Evolutionary conservation across 306 rosid species (phyloP).

Genomic region (Quercus aquifolioides): DNA sequence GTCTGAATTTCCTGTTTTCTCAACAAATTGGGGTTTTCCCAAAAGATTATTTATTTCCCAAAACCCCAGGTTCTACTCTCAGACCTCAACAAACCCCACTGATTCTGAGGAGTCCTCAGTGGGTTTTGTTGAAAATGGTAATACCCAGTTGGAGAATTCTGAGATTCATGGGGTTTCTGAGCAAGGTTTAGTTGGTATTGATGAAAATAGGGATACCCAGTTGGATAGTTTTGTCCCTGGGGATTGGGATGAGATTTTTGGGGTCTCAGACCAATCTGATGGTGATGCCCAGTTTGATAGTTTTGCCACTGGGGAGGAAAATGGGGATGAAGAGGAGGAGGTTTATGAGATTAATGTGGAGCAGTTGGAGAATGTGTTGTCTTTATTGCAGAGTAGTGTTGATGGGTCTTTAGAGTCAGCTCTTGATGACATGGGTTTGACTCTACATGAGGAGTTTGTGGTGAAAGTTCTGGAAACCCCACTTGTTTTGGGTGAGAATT

Average conservation of each 20-base stretch:
- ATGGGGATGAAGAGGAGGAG: conserved; percentile 15
- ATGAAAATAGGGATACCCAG: conserved; percentile 10
- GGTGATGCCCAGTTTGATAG: not conserved
- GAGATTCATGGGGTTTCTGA: not conserved
- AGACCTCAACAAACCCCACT: not conserved
- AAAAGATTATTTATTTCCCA: not conserved
- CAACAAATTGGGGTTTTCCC: not conserved
- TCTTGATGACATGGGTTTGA: conserved; percentile 46
- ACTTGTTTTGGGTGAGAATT: conserved; percentile 48
- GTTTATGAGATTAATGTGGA: conserved; percentile 44
- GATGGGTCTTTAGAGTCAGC: conserved; percentile 54
- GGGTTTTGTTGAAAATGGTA: conserved; percentile 12
- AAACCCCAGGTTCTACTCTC: conserved; percentile 33
- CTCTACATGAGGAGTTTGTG: conserved; percentile 42
- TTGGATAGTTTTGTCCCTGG: not conserved
- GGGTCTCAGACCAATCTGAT: not conserved
- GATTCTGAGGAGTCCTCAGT: conserved; percentile 3
- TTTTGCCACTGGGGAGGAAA: conserved; percentile 14
- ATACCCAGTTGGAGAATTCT: conserved; percentile 1
- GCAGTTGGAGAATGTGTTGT: conserved; percentile 46
- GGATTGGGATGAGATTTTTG: conserved; percentile 21
- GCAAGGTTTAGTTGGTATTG: not conserved
- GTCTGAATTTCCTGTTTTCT: not conserved
- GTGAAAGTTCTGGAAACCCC: conserved; percentile 46
- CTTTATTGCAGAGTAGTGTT: conserved; percentile 39